Evolutionary conservation across 1,284 basidiomycete genomes (phyloP), one percentile per base, ranked within the genome.

Genomic region (Puccinia triticina): DNA sequence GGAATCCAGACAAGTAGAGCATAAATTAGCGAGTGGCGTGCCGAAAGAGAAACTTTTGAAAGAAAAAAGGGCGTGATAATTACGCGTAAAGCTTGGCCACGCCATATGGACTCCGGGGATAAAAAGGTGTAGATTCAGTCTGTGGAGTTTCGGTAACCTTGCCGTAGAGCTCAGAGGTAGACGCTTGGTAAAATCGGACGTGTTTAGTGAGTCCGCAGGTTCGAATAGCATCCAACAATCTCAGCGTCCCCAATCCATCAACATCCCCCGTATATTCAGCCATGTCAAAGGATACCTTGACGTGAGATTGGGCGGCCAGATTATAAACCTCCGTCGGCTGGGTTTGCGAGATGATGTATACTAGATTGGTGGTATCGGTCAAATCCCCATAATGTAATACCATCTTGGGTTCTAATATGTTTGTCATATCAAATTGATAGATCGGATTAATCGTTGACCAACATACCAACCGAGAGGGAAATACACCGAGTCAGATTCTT

Each of bases 271-370:
- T 96, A 88, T 96, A 96, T 88, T 96, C 94, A 53, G 94, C 93
- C 93, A 96, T 95, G 88, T 96, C 94, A 88, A 96, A 96, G 43
- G 94, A 96, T 84, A 96, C 94, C 88, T 96, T 96, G 89, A 96
- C 94, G 88, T 96, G 94, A 75, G 93, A 94, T 87, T 96, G 94
- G n/a, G 95, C 95, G 71, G 94, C 94, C 71, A 96, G 92, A 88
- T 96, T 96, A 90, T 96, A 96, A 82, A 96, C 92, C 88, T 96
- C 94, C 32, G 93, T 92, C 0, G 94, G 95, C 85, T 86, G 93
- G 78, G 96, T 94, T 85, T 93, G 91, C 2, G 94, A 93, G 86
- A 96, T 92, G 88, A 96, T 92, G 88, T 94, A 94, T 67, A 96
- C 94, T 83, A 96, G 91, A 87, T 96, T 96, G 85, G 94, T 96